phyloP scores from a whole-genome alignment of 2,329 filamentous ascomycete genomes.

The Trichoderma cornu-damae region DNA sequence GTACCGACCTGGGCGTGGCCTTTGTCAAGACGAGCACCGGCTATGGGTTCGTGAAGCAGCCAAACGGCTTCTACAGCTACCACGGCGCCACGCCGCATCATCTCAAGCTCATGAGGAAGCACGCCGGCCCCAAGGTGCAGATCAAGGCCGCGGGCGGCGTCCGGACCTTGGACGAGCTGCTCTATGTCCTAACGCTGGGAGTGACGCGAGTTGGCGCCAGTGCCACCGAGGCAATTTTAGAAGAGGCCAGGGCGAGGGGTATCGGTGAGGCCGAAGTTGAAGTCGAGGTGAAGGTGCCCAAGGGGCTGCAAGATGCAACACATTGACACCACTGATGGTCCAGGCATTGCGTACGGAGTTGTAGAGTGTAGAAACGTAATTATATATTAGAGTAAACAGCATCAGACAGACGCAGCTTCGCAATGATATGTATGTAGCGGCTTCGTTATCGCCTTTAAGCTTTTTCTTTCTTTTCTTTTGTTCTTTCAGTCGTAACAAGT shows the following conservation, averaged over 20 bases:
- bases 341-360: not conserved
- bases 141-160: slow-evolving; percentile 57
- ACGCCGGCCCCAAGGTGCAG: slow-evolving; percentile 41
- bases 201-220: slow-evolving; percentile 53
- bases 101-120: slow-evolving; percentile 49
- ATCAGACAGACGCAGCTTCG: not conserved
- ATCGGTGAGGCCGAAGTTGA: slow-evolving; percentile 31
- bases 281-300: slow-evolving; percentile 19
- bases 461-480: not conserved
- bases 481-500: not conserved
- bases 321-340: not conserved
- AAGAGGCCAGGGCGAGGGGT: slow-evolving; percentile 48
- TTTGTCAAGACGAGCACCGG: slow-evolving; percentile 59
- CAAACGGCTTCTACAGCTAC: slow-evolving; percentile 47
- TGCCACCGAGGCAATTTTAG: slow-evolving; percentile 49
- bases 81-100: slow-evolving; percentile 48
- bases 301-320: not conserved
- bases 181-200: slow-evolving; percentile 50
- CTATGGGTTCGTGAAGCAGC: slow-evolving; percentile 55
- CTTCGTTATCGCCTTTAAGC: not conserved
- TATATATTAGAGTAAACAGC: slow-evolving; percentile 3
- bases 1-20: slow-evolving; percentile 44
- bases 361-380: not conserved
- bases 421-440: not conserved
- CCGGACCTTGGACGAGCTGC: slow-evolving; percentile 50